These are phyloP conservation scores for Teunomyces stri DNA, from an alignment of 805 yeast genomes.

Conservation along the genomic window DNA sequence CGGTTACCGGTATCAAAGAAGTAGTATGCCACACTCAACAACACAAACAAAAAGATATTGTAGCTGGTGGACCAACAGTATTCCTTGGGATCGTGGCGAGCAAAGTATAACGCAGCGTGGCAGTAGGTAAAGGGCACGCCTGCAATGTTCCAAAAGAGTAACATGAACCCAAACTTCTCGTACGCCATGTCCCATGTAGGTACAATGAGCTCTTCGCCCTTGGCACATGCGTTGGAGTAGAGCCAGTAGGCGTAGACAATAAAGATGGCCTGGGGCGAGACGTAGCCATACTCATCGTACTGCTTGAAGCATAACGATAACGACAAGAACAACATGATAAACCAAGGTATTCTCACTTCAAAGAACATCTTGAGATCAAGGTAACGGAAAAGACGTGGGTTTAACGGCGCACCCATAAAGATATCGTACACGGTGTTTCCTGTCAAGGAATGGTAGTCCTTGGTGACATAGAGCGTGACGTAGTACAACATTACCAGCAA, in stretches of 20 bases:
- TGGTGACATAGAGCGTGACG: constrained; percentile 59
- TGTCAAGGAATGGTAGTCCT: constrained; percentile 86
- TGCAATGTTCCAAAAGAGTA: constrained; percentile 97
- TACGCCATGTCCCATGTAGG: constrained; percentile 99
- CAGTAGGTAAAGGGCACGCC: constrained; percentile 99
- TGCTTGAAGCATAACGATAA: constrained; percentile 76
- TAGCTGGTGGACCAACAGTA: constrained; percentile 70
- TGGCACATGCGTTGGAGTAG: constrained; percentile 94
- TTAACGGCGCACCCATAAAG: constrained; percentile 96
- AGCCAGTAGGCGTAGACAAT: constrained; percentile 85
- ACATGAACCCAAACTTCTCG: constrained; percentile 99
- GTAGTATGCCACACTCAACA: constrained; percentile 72
- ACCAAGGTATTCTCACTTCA: constrained; percentile 98
- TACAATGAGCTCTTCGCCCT: constrained; percentile 95
- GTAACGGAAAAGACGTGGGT: constrained; percentile 89
- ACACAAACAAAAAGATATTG: constrained; percentile 53
- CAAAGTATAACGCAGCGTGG: constrained; percentile 82
- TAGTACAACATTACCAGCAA: constrained; percentile 70
- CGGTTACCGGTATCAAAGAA: constrained; percentile 94
- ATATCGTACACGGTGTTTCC: constrained; percentile 88
- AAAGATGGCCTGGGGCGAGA: constrained; percentile 71
- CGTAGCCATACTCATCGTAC: constrained; percentile 75
- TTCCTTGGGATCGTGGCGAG: constrained; percentile 79
- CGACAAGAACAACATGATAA: constrained; percentile 74
- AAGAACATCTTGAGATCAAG: constrained; percentile 92